Base-by-base conservation (phyloP, 805 yeast species). In the Wickerhamomyces canadensis region DNA sequence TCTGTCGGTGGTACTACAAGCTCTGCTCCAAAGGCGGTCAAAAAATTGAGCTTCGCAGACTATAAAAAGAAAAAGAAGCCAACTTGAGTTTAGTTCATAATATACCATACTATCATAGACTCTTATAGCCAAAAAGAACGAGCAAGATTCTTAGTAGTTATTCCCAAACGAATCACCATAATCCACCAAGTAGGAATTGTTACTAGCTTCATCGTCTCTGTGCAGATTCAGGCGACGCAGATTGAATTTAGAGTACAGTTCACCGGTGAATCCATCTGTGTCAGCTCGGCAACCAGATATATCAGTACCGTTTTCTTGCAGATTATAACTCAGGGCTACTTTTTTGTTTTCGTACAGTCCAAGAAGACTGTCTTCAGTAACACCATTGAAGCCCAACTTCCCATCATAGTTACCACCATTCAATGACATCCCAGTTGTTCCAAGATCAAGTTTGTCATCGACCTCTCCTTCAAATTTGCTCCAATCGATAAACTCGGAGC, bases 21-120 rank as follows among this genome's bases (percentile, higher is more conserved):
- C 14, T 12, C 23, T 12, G 43, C 50, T 13, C 35, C 41, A 8
- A 43, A 44, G 19, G 54, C 52, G 11, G 72, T 69, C 19, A 78
- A 77, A 64, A 82, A 81, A 58, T 65, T 82, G 47, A 78, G 85
- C 33, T 76, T 82, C 55, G 88, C 88, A 1, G 91, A 82, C 50
- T 82, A 82, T 56, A 79, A 78, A 57, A 80, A 74, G 65, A 74
- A 74, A 51, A 62, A 60, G 51, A 55, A 58, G 19, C 50, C 55
- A 32, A 40, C 41, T 11, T 43, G 28, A 33, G 16, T 21, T 22
- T 21, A 7, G 23, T 21, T 10, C 23, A 21, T 21, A 21, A 7
- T 21, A 22, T 21, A 9, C 31, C 6, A 9, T 22, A 24, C 5
- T 15, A 3, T 15, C 17, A 19, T n/a, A 12, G 8, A 21, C 7